These are phyloP conservation scores for Sporobolomyces phaffii DNA, from an alignment of 768 basidiomycete genomes.

Conservation along the genomic window DNA sequence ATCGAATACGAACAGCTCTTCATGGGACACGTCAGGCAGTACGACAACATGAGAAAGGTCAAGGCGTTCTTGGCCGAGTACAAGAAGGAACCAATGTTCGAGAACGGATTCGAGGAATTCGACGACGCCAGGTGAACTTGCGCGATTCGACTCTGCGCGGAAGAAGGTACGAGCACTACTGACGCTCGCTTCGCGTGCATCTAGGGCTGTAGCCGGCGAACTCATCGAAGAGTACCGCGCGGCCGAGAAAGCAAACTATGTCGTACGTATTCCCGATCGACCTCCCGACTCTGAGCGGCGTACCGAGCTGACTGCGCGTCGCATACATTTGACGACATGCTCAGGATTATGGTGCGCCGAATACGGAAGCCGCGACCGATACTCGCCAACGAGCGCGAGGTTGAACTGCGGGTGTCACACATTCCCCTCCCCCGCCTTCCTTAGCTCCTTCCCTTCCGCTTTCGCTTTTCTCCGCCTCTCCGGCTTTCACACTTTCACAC, in stretches of 20 bases:
- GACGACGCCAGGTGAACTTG: conserved; percentile 79
- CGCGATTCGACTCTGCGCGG: background rate
- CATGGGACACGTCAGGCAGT: conserved; percentile 92
- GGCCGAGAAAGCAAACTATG: conserved; percentile 91
- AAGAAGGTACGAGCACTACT: no score
- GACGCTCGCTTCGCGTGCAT: no score
- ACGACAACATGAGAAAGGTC: conserved; percentile 73
- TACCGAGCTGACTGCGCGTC: background rate
- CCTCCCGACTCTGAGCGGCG: no score
- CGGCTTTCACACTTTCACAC: background rate
- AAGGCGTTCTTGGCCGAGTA: conserved; percentile 97
- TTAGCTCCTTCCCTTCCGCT: background rate
- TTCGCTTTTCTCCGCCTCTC: background rate
- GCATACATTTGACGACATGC: background rate
- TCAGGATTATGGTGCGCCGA: conserved; percentile 22
- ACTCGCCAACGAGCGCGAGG: conserved; percentile 9
- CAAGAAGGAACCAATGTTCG: conserved; percentile 94
- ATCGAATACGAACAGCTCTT: no score
- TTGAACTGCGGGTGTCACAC: background rate
- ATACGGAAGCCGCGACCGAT: background rate
- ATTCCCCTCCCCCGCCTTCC: background rate
- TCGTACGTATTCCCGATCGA: conserved; percentile 54
- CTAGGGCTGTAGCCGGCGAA: conserved; percentile 76
- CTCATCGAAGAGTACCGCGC: conserved; percentile 90
- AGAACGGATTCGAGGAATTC: conserved; percentile 87